Conservation (phyloP, 2,329 filamentous ascomycete species). For the Talaromyces rugulosus region DNA sequence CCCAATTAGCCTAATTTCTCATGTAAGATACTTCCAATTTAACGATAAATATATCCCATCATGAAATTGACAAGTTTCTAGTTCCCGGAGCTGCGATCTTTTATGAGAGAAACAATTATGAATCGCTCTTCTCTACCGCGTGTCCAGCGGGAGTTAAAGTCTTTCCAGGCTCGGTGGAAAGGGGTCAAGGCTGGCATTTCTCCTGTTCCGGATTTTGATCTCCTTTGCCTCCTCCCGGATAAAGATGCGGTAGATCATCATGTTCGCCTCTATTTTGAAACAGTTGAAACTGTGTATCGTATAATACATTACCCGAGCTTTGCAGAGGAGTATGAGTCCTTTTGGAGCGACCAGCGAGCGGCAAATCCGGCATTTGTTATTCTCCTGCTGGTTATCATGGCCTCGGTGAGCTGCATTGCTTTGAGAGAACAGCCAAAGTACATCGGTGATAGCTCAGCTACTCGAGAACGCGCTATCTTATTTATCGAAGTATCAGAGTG, state of each 20-base stretch:
- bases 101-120: constrained; percentile 20
- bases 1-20: constrained; percentile 18
- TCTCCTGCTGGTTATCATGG: constrained; percentile 20
- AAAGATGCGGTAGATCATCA: constrained; percentile 16
- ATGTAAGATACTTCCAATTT: constrained; percentile 13
- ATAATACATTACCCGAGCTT: constrained; percentile 23
- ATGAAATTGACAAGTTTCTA: constrained; percentile 3
- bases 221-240: constrained; percentile 19
- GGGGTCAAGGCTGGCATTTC: constrained; percentile 8
- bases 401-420: constrained; percentile 14
- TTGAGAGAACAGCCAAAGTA: constrained; percentile 12
- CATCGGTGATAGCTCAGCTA: constrained; percentile 17
- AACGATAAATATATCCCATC: background rate
- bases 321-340: constrained; percentile 18
- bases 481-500: constrained; percentile 19
- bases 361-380: constrained; percentile 17
- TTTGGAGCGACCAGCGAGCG: constrained; percentile 13
- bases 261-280: constrained; percentile 20
- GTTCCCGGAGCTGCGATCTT: constrained; percentile 20
- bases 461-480: constrained; percentile 16
- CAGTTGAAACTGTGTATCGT: constrained; percentile 19
- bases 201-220: constrained; percentile 10
- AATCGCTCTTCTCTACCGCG: constrained; percentile 17
- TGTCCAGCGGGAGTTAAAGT: constrained; percentile 19
- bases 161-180: constrained; percentile 19